Conservation (phyloP, 495 filamentous ascomycete species). For the Penicillium roqueforti region DNA sequence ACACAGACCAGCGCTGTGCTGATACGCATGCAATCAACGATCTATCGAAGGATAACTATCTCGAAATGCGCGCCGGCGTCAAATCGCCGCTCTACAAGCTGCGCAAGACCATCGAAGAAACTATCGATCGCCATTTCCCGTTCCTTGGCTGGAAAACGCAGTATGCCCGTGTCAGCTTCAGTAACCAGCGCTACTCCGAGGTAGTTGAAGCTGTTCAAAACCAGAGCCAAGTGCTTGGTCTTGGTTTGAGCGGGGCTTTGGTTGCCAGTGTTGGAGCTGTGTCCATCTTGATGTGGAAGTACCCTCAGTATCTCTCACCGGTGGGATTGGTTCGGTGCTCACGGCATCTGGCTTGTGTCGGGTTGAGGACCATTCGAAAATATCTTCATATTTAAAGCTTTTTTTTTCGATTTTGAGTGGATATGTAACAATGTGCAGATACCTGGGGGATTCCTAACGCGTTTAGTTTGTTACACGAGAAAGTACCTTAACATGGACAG, state of each 20-base stretch:
- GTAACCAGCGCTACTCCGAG: slow-evolving; percentile 84
- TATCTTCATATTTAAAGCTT: neutral
- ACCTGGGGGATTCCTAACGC: neutral
- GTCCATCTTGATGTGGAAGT: slow-evolving; percentile 32
- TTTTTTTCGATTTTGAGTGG: neutral
- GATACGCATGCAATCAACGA: slow-evolving; percentile 92
- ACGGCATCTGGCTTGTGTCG: slow-evolving; percentile 9
- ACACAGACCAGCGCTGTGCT: slow-evolving; percentile 62
- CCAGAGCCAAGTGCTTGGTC: slow-evolving; percentile 60
- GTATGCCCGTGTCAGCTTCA: slow-evolving; percentile 90
- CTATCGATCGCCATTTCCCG: slow-evolving; percentile 70
- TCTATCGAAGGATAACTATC: slow-evolving; percentile 83
- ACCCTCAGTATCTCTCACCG: slow-evolving; percentile 23
- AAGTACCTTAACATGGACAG: neutral
- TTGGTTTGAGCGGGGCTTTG: slow-evolving; percentile 28
- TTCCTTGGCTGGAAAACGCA: slow-evolving; percentile 81
- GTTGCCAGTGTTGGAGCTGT: slow-evolving; percentile 23
- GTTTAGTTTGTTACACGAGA: neutral
- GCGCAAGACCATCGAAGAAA: slow-evolving; percentile 83
- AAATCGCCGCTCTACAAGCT: slow-evolving; percentile 67
- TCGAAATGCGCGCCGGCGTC: slow-evolving; percentile 86
- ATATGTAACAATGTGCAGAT: neutral
- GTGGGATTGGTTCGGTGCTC: slow-evolving; percentile 6
- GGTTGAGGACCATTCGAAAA: neutral
- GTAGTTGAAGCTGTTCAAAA: slow-evolving; percentile 61